Base-by-base conservation (phyloP, 306 rosid species). In the Crotalaria pallida region DNA sequence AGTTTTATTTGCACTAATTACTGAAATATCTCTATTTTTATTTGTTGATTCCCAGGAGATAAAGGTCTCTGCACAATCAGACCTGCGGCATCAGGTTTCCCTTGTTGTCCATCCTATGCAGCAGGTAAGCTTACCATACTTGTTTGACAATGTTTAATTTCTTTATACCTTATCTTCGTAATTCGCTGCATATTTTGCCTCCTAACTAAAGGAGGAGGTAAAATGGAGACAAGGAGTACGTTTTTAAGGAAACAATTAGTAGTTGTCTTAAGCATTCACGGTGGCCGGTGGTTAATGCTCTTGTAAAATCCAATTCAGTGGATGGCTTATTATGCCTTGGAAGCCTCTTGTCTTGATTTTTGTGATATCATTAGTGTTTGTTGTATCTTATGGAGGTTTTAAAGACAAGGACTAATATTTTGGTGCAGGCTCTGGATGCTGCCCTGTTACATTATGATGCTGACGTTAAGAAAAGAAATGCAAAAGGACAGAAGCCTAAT, bases 51-150 rank as follows among this genome's bases (percentile, higher is more conserved):
- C 52, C 15, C 81, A 94, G 98, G 98, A 94, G 69, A 85, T 94
- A 58, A 88, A 91, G 83, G 92, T 82, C 51, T 84, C 89, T 11
- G 95, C 86, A 49, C 55, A 58, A 47, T 89, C 96, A 4, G 98
- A 94, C 70, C 71, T 90, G 65, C 90, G 98, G 69, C 98, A 94
- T 69, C 95, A 88, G 79, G 96, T 88, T 61, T 94, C 97, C 40
- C 94, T 91, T 73, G 80, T 94, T 41, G 95, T 94, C 73, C 96
- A 92, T 53, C 98, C 98, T 52, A 94, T 94, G 97, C 97, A 84
- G 84, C 98, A 94, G 97, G 98, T 90, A 65, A 67, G 65, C 64
- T 52, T 59, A 45, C 58, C 51, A 55, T 38, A 57, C 64, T 12
- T 33, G 1, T 59, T 65, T 69, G 11, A 33, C 75, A 10, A 6